A percentile compares a stretch with the other conserved stretches of the same genome.
These are phyloP conservation scores for Sonneratia caseolaris DNA, from an alignment of 345 rosid genomes.

Conservation along the genomic window DNA sequence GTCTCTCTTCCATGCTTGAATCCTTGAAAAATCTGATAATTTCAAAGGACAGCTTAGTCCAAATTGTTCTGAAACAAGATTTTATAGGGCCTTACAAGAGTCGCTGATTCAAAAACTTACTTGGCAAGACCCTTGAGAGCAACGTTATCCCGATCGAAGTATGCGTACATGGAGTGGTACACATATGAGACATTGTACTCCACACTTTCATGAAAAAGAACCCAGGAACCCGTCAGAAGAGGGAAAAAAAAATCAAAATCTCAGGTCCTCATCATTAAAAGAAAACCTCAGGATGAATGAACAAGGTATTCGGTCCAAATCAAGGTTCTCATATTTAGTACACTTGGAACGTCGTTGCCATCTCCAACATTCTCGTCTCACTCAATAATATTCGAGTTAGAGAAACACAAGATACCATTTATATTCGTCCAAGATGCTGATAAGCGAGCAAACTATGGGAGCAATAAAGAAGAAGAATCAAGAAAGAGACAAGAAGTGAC, in stretches of 20 bases:
- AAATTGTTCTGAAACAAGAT: not conserved
- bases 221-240: not conserved
- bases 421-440: not conserved
- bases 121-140: conserved; percentile 64
- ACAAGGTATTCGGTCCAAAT: too few relatives aligned
- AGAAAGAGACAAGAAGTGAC: too few relatives aligned
- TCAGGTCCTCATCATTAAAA: not conserved
- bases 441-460: not conserved
- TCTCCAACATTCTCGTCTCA: too few relatives aligned
- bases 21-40: conserved; percentile 60
- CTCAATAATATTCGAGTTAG: too few relatives aligned
- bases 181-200: conserved; percentile 74
- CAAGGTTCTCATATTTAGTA: too few relatives aligned
- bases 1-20: conserved; percentile 71
- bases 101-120: conserved; percentile 18
- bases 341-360: too few relatives aligned
- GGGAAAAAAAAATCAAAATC: not conserved
- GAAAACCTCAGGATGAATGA: too few relatives aligned
- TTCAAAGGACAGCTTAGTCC: not conserved
- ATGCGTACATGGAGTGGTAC: conserved; percentile 71
- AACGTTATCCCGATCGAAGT: conserved; percentile 73
- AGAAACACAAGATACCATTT: too few relatives aligned
- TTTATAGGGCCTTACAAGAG: not conserved
- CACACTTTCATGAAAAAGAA: conserved; percentile 32
- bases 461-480: too few relatives aligned